Evolutionary conservation across 495 filamentous ascomycete species (phyloP), one percentile per base, ranked within the genome.

Genomic region (Bombardia bombarda): DNA sequence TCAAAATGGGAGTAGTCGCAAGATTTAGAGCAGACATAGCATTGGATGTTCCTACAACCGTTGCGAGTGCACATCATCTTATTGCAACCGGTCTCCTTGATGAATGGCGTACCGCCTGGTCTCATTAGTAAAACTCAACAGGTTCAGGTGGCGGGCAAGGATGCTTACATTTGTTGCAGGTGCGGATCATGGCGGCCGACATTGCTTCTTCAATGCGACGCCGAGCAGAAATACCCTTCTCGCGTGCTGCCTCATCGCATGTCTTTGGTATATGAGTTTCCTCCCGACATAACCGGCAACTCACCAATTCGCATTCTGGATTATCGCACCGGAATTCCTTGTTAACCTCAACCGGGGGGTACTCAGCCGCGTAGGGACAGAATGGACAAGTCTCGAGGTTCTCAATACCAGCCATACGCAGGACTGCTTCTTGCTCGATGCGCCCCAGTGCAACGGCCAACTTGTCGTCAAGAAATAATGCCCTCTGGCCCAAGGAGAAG

Each of bases 81-180:
- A 61, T 95, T 95, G 66, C 88, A 95, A 8, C 88, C 88, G 24
- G 67, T 59, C 42, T 81, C 74, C 56, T 93, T 95, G 55, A 93
- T 66, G 51, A 83, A 87, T 0, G 75, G 68, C 7, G 70, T 72
- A 10, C 62, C 47, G 52, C 81, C 80, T 73, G 32, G 21, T 14
- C 4, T 17, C n/a, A 55, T 34, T 21, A 41, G 35, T 13, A n/a
- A n/a, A n/a, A n/a, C n/a, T n/a, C n/a, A n/a, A n/a, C n/a, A n/a
- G n/a, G n/a, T n/a, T n/a, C 14, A 14, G 30, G 22, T 3, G 16
- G 6, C 12, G 6, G 10, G 17, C 4, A 7, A 32, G 39, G 20
- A 24, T 20, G 25, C 70, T 56, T 51, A 74, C 74, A 78, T 43
- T 67, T 66, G 50, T 86, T 86, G 72, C 88, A 95, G 28, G 69